A percentile compares a stretch with the other conserved stretches of the same genome.
Conservation (phyloP, 2,329 filamentous ascomycete species). For the Aurifilum marmelostoma region DNA sequence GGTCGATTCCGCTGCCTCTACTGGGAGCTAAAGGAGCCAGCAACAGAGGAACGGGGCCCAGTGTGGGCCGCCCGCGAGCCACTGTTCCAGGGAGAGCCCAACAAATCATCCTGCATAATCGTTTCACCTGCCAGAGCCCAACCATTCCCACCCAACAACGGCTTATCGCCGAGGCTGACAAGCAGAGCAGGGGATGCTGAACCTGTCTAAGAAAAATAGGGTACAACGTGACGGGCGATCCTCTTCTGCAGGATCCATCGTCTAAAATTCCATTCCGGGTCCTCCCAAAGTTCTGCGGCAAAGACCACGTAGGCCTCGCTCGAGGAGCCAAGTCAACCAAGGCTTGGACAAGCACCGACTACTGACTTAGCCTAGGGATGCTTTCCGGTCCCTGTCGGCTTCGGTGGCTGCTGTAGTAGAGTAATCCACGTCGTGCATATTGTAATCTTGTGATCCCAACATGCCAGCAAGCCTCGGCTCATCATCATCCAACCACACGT, state of each 20-base stretch:
- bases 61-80: background rate
- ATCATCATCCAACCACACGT: background rate
- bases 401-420: background rate
- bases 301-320: background rate
- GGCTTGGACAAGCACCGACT: background rate
- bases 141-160: background rate
- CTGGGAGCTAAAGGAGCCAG: background rate
- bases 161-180: background rate
- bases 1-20: background rate
- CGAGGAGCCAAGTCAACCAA: background rate
- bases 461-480: background rate
- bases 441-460: background rate
- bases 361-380: background rate
- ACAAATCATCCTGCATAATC: background rate
- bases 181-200: background rate
- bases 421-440: background rate
- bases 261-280: background rate
- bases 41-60: background rate
- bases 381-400: background rate
- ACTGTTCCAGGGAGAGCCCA: background rate
- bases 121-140: background rate
- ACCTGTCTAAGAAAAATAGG: background rate
- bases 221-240: background rate
- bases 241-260: background rate
- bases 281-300: background rate